Conservation (phyloP, 352 stramenopile species). For the Globisporangium acanthophoron region DNA sequence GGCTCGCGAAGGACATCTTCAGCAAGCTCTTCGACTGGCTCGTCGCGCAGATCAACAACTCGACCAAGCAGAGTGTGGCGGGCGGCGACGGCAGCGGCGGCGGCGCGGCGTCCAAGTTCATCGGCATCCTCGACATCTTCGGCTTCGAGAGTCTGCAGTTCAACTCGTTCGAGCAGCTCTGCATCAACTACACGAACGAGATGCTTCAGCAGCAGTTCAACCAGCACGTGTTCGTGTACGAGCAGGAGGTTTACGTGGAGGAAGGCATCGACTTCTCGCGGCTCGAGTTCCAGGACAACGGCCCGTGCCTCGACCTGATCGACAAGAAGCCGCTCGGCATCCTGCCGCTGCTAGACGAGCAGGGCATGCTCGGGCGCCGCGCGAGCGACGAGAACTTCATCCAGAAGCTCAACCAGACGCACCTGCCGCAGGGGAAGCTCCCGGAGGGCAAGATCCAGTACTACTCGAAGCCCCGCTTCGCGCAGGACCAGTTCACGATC, state of each 20-base stretch:
- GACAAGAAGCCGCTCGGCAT: conserved; percentile 92
- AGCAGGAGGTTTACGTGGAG: conserved; percentile 96
- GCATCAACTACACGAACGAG: conserved; percentile 96
- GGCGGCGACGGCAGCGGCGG: conserved; percentile 11
- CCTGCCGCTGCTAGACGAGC: conserved; percentile 93
- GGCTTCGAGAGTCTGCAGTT: conserved; percentile 94
- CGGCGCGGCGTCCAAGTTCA: conserved; percentile 62
- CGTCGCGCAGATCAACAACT: conserved; percentile 91
- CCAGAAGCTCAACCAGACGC: conserved; percentile 89
- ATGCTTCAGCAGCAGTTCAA: conserved; percentile 95
- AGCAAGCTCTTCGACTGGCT: conserved; percentile 97
- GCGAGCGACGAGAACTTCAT: conserved; percentile 91
- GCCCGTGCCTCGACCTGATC: conserved; percentile 90
- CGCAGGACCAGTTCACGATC: conserved; percentile 94
- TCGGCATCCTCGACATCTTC: conserved; percentile 97
- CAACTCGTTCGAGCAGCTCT: conserved; percentile 95
- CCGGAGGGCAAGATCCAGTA: conserved; percentile 74
- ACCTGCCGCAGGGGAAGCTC: conserved; percentile 73
- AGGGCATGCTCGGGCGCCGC: conserved; percentile 89
- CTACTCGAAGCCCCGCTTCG: conserved; percentile 83
- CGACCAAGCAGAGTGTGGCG: conserved; percentile 66
- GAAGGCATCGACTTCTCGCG: conserved; percentile 93
- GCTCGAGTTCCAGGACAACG: conserved; percentile 92
- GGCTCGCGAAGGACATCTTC: conserved; percentile 95
- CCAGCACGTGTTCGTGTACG: conserved; percentile 96